Evolutionary conservation across 108 stramenopile species (phyloP).

Genomic region (Nannochloropsis granulata): DNA sequence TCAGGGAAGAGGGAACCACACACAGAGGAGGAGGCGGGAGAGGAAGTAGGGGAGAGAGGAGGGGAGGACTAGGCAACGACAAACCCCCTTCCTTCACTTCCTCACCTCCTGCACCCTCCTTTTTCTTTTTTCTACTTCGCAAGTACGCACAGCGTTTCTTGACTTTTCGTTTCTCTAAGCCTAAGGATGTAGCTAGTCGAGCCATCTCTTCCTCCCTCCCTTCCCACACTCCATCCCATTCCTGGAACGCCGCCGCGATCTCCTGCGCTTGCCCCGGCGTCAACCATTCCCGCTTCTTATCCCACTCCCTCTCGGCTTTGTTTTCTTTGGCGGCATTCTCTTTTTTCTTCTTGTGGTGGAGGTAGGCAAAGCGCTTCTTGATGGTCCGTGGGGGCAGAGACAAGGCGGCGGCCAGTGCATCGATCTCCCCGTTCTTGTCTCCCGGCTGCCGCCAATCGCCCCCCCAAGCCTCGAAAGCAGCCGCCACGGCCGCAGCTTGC

Average conservation of each 20-base stretch:
- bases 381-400: neutral
- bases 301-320: too few species aligned
- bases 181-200: neutral
- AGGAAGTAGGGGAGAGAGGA: too few species aligned
- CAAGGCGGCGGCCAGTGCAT: neutral
- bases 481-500: neutral
- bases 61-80: too few species aligned
- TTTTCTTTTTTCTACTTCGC: neutral
- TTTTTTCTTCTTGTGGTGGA: neutral
- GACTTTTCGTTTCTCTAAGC: neutral
- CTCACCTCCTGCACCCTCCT: neutral
- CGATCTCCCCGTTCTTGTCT: neutral
- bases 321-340: neutral
- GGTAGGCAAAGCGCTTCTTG: neutral
- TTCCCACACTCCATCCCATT: neutral
- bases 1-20: too few species aligned
- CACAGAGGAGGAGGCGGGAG: too few species aligned
- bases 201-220: neutral
- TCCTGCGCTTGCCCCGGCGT: neutral
- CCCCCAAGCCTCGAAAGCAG: neutral
- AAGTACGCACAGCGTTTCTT: neutral
- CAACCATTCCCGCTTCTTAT: neutral
- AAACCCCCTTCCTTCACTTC: too few species aligned
- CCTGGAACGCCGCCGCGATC: neutral
- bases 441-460: neutral